These are phyloP conservation scores for Monosporascus sp. DNA, from an alignment of 2,329 filamentous ascomycete genomes.

Conservation along the genomic window DNA sequence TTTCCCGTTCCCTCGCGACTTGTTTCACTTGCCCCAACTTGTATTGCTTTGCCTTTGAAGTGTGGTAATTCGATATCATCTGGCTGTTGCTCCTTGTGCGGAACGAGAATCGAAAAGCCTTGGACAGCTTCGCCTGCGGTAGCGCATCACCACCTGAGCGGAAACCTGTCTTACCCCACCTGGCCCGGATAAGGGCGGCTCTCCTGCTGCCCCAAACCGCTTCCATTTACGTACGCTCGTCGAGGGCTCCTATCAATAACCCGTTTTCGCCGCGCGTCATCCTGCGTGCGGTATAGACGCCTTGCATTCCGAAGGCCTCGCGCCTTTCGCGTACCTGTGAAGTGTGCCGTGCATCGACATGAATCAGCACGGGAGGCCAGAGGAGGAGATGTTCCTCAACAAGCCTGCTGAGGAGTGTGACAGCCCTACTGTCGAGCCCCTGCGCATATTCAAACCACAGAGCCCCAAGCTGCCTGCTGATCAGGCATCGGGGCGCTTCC, in stretches of 20 bases:
- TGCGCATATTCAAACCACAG: conserved; percentile 79
- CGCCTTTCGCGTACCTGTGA: conserved; percentile 16
- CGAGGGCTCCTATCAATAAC: conserved; percentile 20
- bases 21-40: conserved; percentile 17
- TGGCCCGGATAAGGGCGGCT: conserved; percentile 17
- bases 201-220: conserved; percentile 3
- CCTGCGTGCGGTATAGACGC: conserved; percentile 6
- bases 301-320: conserved; percentile 5
- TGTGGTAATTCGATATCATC: conserved; percentile 8
- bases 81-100: conserved; percentile 3
- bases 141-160: neutral
- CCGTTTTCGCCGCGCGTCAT: conserved; percentile 18
- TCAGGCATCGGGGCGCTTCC: conserved; percentile 37
- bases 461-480: conserved; percentile 51
- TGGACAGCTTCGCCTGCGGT: conserved; percentile 10
- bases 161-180: conserved; percentile 20
- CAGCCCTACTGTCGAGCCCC: conserved; percentile 75
- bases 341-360: conserved; percentile 33
- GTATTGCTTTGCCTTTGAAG: conserved; percentile 4
- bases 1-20: conserved; percentile 10
- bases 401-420: conserved; percentile 53
- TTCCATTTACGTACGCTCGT: neutral
- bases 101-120: conserved; percentile 1
- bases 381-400: conserved; percentile 80
- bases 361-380: conserved; percentile 60